A percentile compares a stretch with the other conserved stretches of the same genome.
Conservation (phyloP, 164 flowering plant genomes). For the Magnolia officinalis region DNA sequence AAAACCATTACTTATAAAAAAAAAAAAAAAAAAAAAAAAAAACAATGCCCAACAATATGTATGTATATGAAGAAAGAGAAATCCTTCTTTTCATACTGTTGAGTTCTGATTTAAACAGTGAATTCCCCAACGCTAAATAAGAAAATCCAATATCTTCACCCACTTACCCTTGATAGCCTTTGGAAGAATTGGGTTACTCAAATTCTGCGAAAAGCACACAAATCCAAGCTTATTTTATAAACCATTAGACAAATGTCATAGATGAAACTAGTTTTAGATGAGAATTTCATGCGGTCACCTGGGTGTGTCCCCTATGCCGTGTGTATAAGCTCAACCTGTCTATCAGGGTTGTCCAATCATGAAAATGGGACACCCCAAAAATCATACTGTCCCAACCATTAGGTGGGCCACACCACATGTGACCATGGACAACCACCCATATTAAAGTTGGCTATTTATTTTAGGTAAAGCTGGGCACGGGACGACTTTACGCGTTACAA, state of each 20-base stretch:
- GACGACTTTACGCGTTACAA: too few species aligned
- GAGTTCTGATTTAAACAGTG: neutral
- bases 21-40: neutral
- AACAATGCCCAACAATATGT: neutral
- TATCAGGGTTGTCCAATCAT: neutral
- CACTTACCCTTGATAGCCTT: conserved; percentile 59
- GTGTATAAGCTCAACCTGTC: neutral
- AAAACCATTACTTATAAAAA: neutral
- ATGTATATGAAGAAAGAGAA: neutral
- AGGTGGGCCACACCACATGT: too few species aligned
- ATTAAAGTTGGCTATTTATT: too few species aligned
- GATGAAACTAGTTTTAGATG: neutral
- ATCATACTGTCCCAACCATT: neutral
- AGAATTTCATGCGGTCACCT: neutral
- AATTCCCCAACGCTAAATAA: neutral
- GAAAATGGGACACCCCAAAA: neutral
- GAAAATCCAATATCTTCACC: neutral
- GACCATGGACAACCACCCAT: too few species aligned
- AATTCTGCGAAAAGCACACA: conserved; percentile 39
- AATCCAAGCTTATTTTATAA: neutral
- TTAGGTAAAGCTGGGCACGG: too few species aligned
- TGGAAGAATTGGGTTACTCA: conserved; percentile 38
- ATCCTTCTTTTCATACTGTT: neutral
- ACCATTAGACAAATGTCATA: neutral
- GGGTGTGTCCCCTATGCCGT: neutral